Conservation (phyloP, 2,329 filamentous ascomycete genomes). For the Sphaerulina populicola region DNA sequence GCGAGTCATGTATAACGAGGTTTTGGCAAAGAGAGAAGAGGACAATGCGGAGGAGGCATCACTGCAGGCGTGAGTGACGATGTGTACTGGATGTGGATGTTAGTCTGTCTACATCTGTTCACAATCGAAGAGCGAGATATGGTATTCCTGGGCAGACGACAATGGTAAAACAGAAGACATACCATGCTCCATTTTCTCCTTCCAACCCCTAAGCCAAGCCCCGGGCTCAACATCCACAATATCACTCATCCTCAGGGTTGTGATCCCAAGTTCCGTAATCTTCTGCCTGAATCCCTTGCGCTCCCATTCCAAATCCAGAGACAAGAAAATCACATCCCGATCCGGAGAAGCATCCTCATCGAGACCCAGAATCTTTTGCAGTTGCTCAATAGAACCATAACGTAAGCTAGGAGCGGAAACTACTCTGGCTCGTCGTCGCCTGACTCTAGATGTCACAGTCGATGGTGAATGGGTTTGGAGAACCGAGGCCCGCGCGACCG, state of each 20-base stretch:
- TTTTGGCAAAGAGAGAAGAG: not conserved
- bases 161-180: not conserved
- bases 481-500: too few species aligned
- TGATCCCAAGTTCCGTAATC: constrained; percentile 9
- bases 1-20: not conserved
- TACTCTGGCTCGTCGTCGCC: too few species aligned
- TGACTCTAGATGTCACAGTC: too few species aligned
- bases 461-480: too few species aligned
- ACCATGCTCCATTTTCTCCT: constrained; percentile 13
- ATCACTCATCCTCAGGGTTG: constrained; percentile 2
- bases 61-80: not conserved
- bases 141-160: too few species aligned
- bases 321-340: constrained; percentile 6
- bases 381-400: not conserved
- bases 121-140: too few species aligned
- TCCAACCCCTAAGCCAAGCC: not conserved
- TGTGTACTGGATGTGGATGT: constrained; percentile 2
- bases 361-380: not conserved
- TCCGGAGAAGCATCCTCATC: not conserved
- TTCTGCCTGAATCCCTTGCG: not conserved
- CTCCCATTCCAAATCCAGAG: constrained; percentile 10
- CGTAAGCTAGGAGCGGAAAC: too few species aligned
- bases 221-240: constrained; percentile 1
- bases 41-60: not conserved
- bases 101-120: not conserved